Conservation (phyloP, 2,329 filamentous ascomycete genomes). For the Calonectria hongkongensis region DNA sequence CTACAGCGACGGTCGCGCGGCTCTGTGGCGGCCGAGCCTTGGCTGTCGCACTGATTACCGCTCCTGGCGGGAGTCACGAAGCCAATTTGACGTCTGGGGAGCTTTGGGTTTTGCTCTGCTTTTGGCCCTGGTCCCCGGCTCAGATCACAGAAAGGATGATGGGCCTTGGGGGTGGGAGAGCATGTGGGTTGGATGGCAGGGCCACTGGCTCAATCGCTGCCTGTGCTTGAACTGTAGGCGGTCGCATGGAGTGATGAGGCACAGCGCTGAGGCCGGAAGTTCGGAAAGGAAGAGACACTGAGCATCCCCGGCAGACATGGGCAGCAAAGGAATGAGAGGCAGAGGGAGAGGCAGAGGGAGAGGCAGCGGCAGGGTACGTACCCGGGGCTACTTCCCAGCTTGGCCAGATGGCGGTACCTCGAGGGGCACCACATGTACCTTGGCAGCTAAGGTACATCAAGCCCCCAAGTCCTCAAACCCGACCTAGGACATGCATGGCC, state of each 20-base stretch:
- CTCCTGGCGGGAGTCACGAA: constrained; percentile 43
- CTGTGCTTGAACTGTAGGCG: constrained; percentile 24
- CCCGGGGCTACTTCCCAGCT: constrained; percentile 36
- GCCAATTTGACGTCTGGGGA: constrained; percentile 43
- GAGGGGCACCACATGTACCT: constrained; percentile 39
- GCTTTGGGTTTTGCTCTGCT: constrained; percentile 9
- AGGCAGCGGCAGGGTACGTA: constrained; percentile 25
- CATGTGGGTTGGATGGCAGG: constrained; percentile 26
- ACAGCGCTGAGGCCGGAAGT: constrained; percentile 41
- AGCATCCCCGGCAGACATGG: constrained; percentile 15
- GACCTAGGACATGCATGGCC: constrained; percentile 29
- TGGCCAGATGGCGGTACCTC: constrained; percentile 37
- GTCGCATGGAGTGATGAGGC: constrained; percentile 36
- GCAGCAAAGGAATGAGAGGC: neutral
- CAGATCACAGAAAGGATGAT: constrained; percentile 15
- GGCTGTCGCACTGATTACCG: constrained; percentile 54
- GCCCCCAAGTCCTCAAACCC: neutral
- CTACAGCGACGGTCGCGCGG: constrained; percentile 50
- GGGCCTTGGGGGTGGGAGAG: neutral
- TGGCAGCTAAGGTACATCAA: constrained; percentile 31
- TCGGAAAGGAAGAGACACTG: constrained; percentile 32
- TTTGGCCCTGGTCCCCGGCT: constrained; percentile 15
- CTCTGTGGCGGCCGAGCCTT: constrained; percentile 28
- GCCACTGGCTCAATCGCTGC: neutral
- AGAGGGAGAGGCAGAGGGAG: too few relatives aligned